Percentiles rank a stretch among this genome's conserved stretches.
These are phyloP conservation scores for Lathyrus tuberosus DNA, from an alignment of 306 rosid genomes.

Conservation along the genomic window DNA sequence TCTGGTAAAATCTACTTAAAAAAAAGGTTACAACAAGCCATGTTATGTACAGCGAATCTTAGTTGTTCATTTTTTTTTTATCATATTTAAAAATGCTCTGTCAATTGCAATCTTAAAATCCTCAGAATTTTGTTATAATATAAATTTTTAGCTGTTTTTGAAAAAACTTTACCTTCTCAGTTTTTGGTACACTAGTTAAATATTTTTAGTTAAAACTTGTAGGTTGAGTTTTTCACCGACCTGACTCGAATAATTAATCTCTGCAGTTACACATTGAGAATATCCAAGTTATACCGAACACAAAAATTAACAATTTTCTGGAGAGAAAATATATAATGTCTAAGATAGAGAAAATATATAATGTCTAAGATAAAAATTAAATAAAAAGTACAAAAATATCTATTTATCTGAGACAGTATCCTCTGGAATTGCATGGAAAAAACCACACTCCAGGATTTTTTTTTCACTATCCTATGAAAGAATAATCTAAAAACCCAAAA, in stretches of 20 bases:
- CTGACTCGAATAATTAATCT: too few relatives aligned
- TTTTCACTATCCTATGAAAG: constrained; percentile 49
- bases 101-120: too few relatives aligned
- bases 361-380: constrained; percentile 14
- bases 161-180: background rate
- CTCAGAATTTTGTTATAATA: background rate
- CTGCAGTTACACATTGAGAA: too few relatives aligned
- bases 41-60: constrained; percentile 13
- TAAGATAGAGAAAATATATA: too few relatives aligned
- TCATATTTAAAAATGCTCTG: constrained; percentile 13
- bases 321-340: background rate
- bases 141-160: background rate
- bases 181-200: too few relatives aligned
- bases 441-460: constrained; percentile 38
- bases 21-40: too few relatives aligned
- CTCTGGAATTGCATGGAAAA: constrained; percentile 45
- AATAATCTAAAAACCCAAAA: constrained; percentile 48
- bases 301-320: too few relatives aligned
- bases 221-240: too few relatives aligned
- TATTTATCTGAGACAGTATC: constrained; percentile 42
- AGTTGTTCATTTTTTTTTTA: constrained; percentile 4
- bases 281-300: too few relatives aligned
- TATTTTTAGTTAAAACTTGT: too few relatives aligned
- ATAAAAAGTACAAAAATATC: constrained; percentile 39
- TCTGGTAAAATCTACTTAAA: background rate